Percentiles rank a stretch among this genome's conserved stretches.
phyloP scores from a whole-genome alignment of 495 filamentous ascomycete species.

The Staphylotrichum tortipilum region DNA sequence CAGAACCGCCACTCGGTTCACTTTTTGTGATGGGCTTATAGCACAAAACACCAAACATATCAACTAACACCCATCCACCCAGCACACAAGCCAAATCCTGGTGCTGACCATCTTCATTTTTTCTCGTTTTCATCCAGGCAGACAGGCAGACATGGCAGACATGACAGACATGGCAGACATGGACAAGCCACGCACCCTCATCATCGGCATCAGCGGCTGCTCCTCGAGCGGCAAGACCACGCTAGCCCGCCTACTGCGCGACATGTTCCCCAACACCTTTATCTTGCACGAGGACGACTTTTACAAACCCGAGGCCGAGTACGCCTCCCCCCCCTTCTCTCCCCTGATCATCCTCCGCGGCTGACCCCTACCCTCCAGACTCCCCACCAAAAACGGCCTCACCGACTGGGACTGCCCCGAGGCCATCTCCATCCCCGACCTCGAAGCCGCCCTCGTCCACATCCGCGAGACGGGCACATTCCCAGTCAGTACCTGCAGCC shows the following conservation, averaged over 20 bases:
- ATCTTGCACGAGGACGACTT: slow-evolving; percentile 94
- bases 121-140: no score
- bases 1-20: no score
- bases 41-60: no score
- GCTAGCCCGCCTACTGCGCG: slow-evolving; percentile 61
- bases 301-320: slow-evolving; percentile 68
- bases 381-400: slow-evolving; percentile 46
- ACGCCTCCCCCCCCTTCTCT: slow-evolving; percentile 13
- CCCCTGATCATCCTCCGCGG: neutral
- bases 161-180: neutral
- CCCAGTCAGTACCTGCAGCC: slow-evolving; percentile 36
- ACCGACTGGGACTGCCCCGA: slow-evolving; percentile 82
- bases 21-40: no score
- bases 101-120: no score
- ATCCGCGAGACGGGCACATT: slow-evolving; percentile 57
- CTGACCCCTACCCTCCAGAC: slow-evolving; percentile 20
- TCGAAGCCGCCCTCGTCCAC: slow-evolving; percentile 52
- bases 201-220: slow-evolving; percentile 66
- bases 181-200: slow-evolving; percentile 32
- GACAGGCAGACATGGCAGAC: no score
- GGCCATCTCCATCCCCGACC: slow-evolving; percentile 57
- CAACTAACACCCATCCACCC: no score
- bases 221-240: slow-evolving; percentile 78
- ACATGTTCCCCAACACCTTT: slow-evolving; percentile 62
- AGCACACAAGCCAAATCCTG: no score